Percentiles rank a stretch among this genome's conserved stretches.
Conservation (phyloP, 257 asterid species). For the Petunia secreta region DNA sequence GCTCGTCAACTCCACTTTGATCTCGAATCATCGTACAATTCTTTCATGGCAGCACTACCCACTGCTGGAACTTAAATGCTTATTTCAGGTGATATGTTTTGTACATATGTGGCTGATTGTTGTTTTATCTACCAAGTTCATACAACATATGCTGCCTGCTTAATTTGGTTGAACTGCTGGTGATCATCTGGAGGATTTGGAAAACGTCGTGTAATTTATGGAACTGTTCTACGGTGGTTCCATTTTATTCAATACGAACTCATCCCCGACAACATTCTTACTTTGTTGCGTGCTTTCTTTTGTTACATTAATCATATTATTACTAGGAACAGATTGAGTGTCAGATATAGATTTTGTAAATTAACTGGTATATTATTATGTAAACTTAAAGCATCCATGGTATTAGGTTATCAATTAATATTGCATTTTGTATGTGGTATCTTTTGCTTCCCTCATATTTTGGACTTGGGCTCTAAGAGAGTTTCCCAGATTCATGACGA, state of each 20-base stretch:
- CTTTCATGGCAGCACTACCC: conserved; percentile 91
- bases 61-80: conserved; percentile 62
- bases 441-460: conserved; percentile 9
- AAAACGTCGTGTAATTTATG: not conserved
- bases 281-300: not conserved
- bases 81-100: conserved; percentile 33
- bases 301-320: not conserved
- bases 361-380: not conserved
- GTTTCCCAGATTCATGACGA: not conserved
- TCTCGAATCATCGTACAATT: conserved; percentile 90
- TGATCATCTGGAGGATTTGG: not conserved
- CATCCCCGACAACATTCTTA: not conserved
- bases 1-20: conserved; percentile 96
- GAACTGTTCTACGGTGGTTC: not conserved
- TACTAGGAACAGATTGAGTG: not conserved
- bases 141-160: conserved; percentile 27
- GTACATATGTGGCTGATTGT: conserved; percentile 41
- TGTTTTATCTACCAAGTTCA: conserved; percentile 16
- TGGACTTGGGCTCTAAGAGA: not conserved
- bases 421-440: not conserved
- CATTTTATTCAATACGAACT: not conserved
- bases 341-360: not conserved
- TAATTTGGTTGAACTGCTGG: conserved; percentile 22
- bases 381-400: not conserved
- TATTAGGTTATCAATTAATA: not conserved